phyloP scores from a whole-genome alignment of 352 stramenopile species.

The Phytophthora capsici region DNA sequence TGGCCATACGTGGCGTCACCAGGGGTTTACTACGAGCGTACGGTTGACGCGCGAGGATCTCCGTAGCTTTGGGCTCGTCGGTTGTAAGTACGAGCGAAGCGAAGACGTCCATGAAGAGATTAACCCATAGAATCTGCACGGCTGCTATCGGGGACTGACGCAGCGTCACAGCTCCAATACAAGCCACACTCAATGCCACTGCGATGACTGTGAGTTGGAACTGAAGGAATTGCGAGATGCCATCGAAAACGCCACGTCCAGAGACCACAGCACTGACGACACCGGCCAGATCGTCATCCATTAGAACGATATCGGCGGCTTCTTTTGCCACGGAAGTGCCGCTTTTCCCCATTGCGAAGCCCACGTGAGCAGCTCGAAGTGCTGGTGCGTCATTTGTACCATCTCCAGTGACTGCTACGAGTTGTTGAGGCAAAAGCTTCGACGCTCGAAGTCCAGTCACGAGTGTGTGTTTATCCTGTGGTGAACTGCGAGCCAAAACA shows the following conservation, averaged over 20 bases:
- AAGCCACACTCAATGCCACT: conserved; percentile 90
- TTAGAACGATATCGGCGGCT: conserved; percentile 94
- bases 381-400: conserved; percentile 94
- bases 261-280: conserved; percentile 95
- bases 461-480: conserved; percentile 91
- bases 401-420: conserved; percentile 94
- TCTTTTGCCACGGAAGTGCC: conserved; percentile 95
- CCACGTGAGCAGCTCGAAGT: conserved; percentile 85
- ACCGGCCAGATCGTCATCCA: conserved; percentile 95
- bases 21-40: conserved; percentile 61
- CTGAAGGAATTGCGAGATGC: conserved; percentile 96
- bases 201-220: conserved; percentile 97
- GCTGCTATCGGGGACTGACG: conserved; percentile 84
- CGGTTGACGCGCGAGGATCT: conserved; percentile 85
- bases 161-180: conserved; percentile 72
- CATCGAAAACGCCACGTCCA: conserved; percentile 95
- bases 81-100: conserved; percentile 94
- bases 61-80: conserved; percentile 81
- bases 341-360: conserved; percentile 92
- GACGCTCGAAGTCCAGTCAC: conserved; percentile 86
- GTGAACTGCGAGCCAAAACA: conserved; percentile 92
- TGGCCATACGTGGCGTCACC: too few species aligned
- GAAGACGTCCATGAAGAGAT: conserved; percentile 98
- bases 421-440: conserved; percentile 37
- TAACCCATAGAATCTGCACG: conserved; percentile 97